A percentile compares a stretch with the other conserved stretches of the same genome.
phyloP scores from a whole-genome alignment of 768 basidiomycete species.

The Boletus reticuloceps region DNA sequence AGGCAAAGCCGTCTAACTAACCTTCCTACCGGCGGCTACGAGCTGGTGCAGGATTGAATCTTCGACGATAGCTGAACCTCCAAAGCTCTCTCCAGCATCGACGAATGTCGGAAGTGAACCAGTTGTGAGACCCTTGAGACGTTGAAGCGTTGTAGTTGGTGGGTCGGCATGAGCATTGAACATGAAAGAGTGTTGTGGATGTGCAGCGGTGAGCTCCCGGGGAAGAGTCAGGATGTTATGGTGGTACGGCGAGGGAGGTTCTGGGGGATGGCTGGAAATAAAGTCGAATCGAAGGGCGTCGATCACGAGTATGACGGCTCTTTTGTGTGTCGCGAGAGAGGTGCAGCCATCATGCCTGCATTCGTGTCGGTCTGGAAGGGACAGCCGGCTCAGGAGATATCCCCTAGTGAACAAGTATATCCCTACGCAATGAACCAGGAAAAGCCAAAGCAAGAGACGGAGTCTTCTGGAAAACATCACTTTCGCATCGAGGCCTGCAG shows the following conservation, averaged over 20 bases:
- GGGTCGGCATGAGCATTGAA: constrained; percentile 93
- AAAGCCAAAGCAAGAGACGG: constrained; percentile 53
- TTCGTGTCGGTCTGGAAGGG: constrained; percentile 37
- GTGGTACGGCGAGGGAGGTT: constrained; percentile 63
- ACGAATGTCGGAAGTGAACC: constrained; percentile 95
- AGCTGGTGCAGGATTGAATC: constrained; percentile 86
- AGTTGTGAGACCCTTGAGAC: constrained; percentile 93
- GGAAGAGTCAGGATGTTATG: constrained; percentile 85
- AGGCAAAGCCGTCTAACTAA: constrained; percentile 24
- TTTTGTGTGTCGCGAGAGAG: constrained; percentile 60
- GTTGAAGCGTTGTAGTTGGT: constrained; percentile 91
- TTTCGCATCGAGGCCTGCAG: constrained; percentile 3
- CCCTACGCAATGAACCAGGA: constrained; percentile 67
- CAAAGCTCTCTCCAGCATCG: constrained; percentile 92
- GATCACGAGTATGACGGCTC: constrained; percentile 83
- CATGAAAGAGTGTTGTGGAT: constrained; percentile 76
- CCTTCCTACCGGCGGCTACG: constrained; percentile 54
- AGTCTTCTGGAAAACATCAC: constrained; percentile 18
- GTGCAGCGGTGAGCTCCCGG: constrained; percentile 55
- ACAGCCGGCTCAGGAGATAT: constrained; percentile 77
- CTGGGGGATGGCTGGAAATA: constrained; percentile 60
- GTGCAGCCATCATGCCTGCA: constrained; percentile 49
- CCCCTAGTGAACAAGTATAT: constrained; percentile 91
- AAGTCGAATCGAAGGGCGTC: constrained; percentile 96
- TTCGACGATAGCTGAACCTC: constrained; percentile 79